Evolutionary conservation across 148 eudicot species (phyloP), one percentile per base, ranked within the genome.

Genomic region (Camellia sinensis): DNA sequence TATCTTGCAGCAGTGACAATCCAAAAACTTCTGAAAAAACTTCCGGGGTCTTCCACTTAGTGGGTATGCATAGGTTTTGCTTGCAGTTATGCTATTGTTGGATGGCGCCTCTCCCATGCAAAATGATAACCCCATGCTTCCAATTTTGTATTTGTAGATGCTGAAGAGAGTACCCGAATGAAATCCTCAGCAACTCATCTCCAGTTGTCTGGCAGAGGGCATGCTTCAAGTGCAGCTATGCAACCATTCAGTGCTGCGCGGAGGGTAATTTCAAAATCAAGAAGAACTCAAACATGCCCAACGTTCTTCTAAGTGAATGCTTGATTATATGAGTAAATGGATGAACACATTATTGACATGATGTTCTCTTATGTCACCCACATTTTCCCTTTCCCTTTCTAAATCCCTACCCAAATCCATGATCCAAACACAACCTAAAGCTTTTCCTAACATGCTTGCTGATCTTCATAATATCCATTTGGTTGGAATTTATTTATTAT

Each of bases 1-100:
- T 83, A 56, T 77, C 52, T 80, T 86, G 86, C 86, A 90, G 97
- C 70, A 71, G 84, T 74, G 97, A 89, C 76, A 90, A 87, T 77
- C 82, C 78, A 63, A 91, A 78, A 74, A 50, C 83, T 78, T 79
- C 86, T 67, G 88, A 87, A 45, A 83, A 84, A 76, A 80, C 89
- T 74, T 75, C 91, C 22, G 85, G 80, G 59, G 87, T 67, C 73
- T 91, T 94, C 79, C 88, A 88, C 72, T 89, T 87, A 59, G 71
- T 88, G 84, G 94, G 99, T 92, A 85, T 81, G 87, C 50, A 46
- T 56, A 43, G 29, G 53, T 56, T 78, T n/a, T 76, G 18, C 22
- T 77, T 73, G 40, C 74, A 7, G 46, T 44, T 81, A 64, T 52
- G 76, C 48, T 79, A 13, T 71, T 80, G 59, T 65, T 77, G 22